phyloP scores from a whole-genome alignment of 23 red algal species.

The Rhodosorus marinus region DNA sequence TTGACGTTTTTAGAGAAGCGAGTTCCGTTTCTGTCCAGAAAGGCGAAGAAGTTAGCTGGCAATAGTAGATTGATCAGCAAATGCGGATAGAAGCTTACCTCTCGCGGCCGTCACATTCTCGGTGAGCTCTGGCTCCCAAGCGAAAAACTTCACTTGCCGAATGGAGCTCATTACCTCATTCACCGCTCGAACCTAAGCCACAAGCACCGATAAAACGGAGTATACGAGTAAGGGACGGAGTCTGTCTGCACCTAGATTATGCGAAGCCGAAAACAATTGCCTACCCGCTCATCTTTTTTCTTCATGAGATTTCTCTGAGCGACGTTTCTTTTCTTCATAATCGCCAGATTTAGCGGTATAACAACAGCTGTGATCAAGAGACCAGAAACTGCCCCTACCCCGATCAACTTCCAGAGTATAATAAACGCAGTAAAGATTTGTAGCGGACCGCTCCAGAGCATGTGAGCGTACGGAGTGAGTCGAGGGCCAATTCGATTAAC shows the following conservation, averaged over 20 bases:
- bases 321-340: not conserved
- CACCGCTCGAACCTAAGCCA: too few species aligned
- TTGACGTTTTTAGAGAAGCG: too few species aligned
- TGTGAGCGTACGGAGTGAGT: constrained; percentile 20
- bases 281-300: constrained; percentile 19
- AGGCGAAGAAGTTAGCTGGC: too few species aligned
- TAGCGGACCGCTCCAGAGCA: constrained; percentile 24
- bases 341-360: constrained; percentile 9
- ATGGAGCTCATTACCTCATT: constrained; percentile 14
- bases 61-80: too few species aligned
- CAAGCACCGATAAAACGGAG: constrained; percentile 5
- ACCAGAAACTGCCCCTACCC: constrained; percentile 10
- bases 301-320: constrained; percentile 9
- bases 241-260: too few species aligned
- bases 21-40: too few species aligned
- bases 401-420: constrained; percentile 14
- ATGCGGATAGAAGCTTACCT: constrained; percentile 3
- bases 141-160: constrained; percentile 23
- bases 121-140: constrained; percentile 9
- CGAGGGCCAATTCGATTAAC: constrained; percentile 1
- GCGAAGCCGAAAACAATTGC: too few species aligned
- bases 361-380: constrained; percentile 12
- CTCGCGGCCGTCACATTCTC: constrained; percentile 2
- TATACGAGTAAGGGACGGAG: too few species aligned
- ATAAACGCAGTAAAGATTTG: constrained; percentile 21